phyloP scores from a whole-genome alignment of 1,284 basidiomycete species.

The Sporisorium iseilematis-ciliati region DNA sequence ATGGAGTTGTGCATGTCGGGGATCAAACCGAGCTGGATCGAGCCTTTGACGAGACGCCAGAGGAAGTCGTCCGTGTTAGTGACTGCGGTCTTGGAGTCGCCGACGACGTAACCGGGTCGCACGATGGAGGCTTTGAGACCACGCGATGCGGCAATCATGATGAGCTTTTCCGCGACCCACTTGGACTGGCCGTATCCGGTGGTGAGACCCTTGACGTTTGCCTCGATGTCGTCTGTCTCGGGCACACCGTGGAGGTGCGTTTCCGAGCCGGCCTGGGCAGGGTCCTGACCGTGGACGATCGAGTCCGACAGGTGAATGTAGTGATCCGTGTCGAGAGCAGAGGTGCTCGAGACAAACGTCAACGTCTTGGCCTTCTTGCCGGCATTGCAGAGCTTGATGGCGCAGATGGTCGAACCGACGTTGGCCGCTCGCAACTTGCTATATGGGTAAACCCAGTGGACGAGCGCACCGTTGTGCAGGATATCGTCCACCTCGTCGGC shows the following conservation, averaged over 20 bases:
- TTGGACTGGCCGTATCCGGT: constrained; percentile 98
- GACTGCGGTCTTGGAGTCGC: constrained; percentile 82
- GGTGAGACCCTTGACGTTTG: constrained; percentile 80
- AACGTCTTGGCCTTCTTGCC: constrained; percentile 78
- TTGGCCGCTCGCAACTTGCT: constrained; percentile 91
- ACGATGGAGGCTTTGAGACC: constrained; percentile 90
- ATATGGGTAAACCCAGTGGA: constrained; percentile 99
- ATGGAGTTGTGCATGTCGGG: constrained; percentile 98
- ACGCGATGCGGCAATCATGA: constrained; percentile 88
- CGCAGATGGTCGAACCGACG: constrained; percentile 87
- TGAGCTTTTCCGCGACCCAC: constrained; percentile 96
- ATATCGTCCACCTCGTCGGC: constrained; percentile 84
- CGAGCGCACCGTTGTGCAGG: constrained; percentile 95
- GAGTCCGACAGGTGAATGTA: constrained; percentile 87
- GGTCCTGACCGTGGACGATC: constrained; percentile 48
- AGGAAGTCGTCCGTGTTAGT: constrained; percentile 99
- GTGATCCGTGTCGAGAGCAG: constrained; percentile 89
- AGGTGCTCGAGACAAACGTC: constrained; percentile 94
- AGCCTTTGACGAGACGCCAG: constrained; percentile 97
- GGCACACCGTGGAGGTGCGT: constrained; percentile 76
- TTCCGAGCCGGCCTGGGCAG: constrained; percentile 23
- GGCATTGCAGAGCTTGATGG: constrained; percentile 81
- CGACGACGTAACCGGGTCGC: constrained; percentile 95
- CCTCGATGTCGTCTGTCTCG: constrained; percentile 91
- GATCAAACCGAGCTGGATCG: constrained; percentile 91